Percentiles rank a stretch among this genome's conserved stretches.
Conservation (phyloP, 177 flowering plant species). For the Tripterygium wilfordii region DNA sequence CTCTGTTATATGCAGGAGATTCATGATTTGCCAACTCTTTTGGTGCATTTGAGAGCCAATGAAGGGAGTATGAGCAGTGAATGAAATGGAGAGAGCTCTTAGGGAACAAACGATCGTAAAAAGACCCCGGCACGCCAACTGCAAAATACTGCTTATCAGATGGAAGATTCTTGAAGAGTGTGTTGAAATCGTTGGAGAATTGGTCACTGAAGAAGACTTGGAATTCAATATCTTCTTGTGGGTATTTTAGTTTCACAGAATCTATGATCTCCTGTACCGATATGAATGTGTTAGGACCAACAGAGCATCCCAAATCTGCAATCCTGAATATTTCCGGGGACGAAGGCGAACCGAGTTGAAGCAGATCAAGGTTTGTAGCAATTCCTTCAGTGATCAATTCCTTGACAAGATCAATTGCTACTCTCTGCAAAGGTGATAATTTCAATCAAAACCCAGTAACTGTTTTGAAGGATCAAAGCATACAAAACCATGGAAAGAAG, state of each 20-base stretch:
- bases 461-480: neutral
- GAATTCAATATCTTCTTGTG: neutral
- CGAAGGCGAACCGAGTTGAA: neutral
- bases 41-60: conserved; percentile 1
- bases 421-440: too few relatives aligned
- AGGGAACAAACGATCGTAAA: neutral
- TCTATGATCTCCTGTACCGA: conserved; percentile 3
- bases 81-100: neutral
- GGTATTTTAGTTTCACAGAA: neutral
- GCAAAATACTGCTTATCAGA: neutral
- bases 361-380: neutral
- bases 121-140: neutral
- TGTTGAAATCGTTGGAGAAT: neutral
- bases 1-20: conserved; percentile 4
- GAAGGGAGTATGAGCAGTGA: neutral
- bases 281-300: conserved; percentile 4
- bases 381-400: neutral
- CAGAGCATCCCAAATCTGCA: conserved; percentile 10
- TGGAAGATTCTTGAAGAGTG: neutral
- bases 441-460: too few relatives aligned
- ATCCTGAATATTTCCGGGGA: conserved; percentile 1
- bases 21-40: neutral
- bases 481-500: neutral
- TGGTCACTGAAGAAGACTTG: neutral
- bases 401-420: neutral